A percentile compares a stretch with the other conserved stretches of the same genome.
Evolutionary conservation across 2,329 filamentous ascomycete species (phyloP).

Genomic region (Blumeria graminis): DNA sequence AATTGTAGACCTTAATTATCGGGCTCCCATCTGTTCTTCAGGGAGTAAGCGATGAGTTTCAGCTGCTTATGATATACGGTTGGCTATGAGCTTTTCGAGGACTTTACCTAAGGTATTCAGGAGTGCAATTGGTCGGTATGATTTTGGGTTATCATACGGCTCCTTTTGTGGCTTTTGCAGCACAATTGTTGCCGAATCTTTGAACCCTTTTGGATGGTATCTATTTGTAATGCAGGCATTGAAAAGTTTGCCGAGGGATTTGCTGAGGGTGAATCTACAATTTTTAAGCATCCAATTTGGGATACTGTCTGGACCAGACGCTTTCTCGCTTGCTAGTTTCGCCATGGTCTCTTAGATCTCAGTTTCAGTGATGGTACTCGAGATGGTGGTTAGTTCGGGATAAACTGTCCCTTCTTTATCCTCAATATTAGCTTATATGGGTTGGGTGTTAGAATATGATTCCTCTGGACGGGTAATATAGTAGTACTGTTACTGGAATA

Average conservation of each 20-base stretch:
- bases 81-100: not conserved
- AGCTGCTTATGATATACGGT: not conserved
- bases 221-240: too few relatives aligned
- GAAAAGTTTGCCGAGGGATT: too few relatives aligned
- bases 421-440: too few relatives aligned
- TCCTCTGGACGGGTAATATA: too few relatives aligned
- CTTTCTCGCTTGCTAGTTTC: not conserved
- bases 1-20: not conserved
- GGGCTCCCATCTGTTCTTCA: not conserved
- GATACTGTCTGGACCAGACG: not conserved
- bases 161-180: too few relatives aligned
- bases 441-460: too few relatives aligned
- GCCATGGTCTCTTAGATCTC: not conserved
- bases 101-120: not conserved
- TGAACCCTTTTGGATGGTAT: too few relatives aligned
- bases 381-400: not conserved
- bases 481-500: too few relatives aligned
- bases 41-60: not conserved
- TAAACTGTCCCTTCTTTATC: not conserved
- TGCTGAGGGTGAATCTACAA: not conserved
- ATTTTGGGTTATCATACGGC: not conserved
- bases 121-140: not conserved
- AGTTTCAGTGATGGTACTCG: not conserved
- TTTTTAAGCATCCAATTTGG: not conserved
- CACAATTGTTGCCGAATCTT: too few relatives aligned